Evolutionary conservation across 129 eudicot genomes (phyloP).

Genomic region (Helianthus tuberosus): DNA sequence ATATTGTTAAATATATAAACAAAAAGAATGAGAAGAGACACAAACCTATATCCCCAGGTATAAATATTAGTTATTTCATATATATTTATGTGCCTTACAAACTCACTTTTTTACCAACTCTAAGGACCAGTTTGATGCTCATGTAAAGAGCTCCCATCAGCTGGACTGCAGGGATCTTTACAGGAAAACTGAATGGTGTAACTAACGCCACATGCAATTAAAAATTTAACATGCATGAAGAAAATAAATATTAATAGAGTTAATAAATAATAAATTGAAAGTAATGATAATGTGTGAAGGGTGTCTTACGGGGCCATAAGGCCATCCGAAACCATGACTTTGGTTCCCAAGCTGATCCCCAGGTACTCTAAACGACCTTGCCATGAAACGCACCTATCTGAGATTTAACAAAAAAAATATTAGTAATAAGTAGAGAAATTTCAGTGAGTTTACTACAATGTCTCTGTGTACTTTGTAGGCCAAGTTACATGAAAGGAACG

Average conservation of each 20-base stretch:
- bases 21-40: too few relatives aligned
- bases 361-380: constrained; percentile 91
- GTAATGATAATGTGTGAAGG: background rate
- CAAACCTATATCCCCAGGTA: too few relatives aligned
- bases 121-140: constrained; percentile 87
- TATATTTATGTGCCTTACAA: background rate
- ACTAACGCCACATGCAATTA: constrained; percentile 68
- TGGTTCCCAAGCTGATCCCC: constrained; percentile 99
- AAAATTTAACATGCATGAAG: background rate
- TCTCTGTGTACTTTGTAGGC: too few relatives aligned
- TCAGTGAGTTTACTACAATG: too few relatives aligned
- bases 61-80: too few relatives aligned
- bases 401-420: too few relatives aligned
- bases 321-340: constrained; percentile 99
- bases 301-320: constrained; percentile 89
- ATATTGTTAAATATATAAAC: too few relatives aligned
- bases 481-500: too few relatives aligned
- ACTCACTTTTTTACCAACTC: constrained; percentile 91
- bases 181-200: constrained; percentile 88
- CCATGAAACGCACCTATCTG: constrained; percentile 87
- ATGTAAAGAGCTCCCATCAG: constrained; percentile 91
- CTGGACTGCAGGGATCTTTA: constrained; percentile 30
- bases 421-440: too few relatives aligned
- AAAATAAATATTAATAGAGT: background rate
- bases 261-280: background rate